phyloP scores from a whole-genome alignment of 2,329 filamentous ascomycete species.

The Aspergillus puulaauensis region DNA sequence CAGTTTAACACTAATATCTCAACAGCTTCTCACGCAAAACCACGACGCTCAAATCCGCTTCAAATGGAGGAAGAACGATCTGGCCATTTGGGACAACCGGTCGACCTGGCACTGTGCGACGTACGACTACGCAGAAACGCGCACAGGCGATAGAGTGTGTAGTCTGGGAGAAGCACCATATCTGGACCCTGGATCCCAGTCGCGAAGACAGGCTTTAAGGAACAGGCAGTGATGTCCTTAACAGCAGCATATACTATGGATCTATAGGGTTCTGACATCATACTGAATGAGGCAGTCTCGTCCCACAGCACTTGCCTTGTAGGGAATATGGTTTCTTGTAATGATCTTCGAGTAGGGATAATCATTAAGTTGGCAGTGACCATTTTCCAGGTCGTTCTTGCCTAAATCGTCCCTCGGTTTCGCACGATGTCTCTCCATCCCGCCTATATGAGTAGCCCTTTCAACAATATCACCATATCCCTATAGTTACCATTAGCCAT shows the following conservation, averaged over 20 bases:
- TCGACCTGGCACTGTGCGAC: constrained; percentile 46
- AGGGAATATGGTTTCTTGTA: too few species aligned
- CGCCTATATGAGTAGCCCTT: neutral
- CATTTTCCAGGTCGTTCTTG: neutral
- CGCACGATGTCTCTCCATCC: neutral
- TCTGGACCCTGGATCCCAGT: constrained; percentile 43
- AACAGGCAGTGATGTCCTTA: neutral
- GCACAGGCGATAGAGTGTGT: constrained; percentile 51
- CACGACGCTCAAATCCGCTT: constrained; percentile 53
- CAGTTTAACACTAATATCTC: neutral
- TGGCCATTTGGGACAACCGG: constrained; percentile 30
- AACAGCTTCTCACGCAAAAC: constrained; percentile 42
- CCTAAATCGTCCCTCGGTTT: neutral
- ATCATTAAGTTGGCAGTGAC: too few species aligned
- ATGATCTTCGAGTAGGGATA: too few species aligned
- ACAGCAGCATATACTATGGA: neutral
- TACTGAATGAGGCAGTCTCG: neutral
- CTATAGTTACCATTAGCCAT: neutral
- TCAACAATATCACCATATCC: too few species aligned
- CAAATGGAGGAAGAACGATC: constrained; percentile 51
- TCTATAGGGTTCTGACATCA: neutral
- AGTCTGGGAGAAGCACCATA: constrained; percentile 55
- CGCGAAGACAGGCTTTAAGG: constrained; percentile 38
- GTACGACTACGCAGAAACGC: constrained; percentile 34
- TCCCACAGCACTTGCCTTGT: too few species aligned